Percentiles rank a stretch among this genome's conserved stretches.
phyloP scores from a whole-genome alignment of 306 rosid species.

The Delonix regia region DNA sequence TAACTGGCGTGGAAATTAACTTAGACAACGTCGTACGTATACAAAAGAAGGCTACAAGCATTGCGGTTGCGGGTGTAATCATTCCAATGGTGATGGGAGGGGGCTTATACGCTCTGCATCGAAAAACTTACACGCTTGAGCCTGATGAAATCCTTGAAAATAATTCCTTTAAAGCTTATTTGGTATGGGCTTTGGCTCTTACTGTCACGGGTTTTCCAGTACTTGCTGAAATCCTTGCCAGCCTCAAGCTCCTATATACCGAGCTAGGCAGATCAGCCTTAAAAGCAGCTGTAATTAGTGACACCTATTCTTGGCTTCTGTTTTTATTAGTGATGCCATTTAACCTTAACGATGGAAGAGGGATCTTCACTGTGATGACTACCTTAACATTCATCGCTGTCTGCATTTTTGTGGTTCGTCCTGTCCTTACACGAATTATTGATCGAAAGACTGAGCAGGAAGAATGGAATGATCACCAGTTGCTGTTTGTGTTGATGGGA shows the following conservation, averaged over 20 bases:
- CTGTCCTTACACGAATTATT: constrained; percentile 8
- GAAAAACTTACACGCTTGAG: neutral
- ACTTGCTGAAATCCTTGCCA: constrained; percentile 41
- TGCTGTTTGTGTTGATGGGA: constrained; percentile 41
- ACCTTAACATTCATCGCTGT: neutral
- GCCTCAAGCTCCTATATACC: constrained; percentile 49
- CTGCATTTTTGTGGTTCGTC: constrained; percentile 40
- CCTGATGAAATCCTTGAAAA: neutral
- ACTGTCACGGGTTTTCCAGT: constrained; percentile 52
- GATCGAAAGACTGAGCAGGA: constrained; percentile 24
- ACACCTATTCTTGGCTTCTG: constrained; percentile 47
- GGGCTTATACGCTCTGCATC: neutral
- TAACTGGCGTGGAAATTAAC: constrained; percentile 48
- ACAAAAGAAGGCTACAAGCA: constrained; percentile 31
- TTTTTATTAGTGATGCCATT: constrained; percentile 40
- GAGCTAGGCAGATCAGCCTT: constrained; percentile 46
- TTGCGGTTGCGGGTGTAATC: constrained; percentile 36
- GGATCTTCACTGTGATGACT: constrained; percentile 6
- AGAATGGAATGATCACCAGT: constrained; percentile 30
- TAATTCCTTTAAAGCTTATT: neutral
- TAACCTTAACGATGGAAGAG: neutral
- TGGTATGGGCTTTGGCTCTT: constrained; percentile 43
- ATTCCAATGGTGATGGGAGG: constrained; percentile 35
- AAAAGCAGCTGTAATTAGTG: constrained; percentile 40
- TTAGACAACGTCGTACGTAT: constrained; percentile 31